A percentile compares a stretch with the other conserved stretches of the same genome.
These are phyloP conservation scores for Delonix regia DNA, from an alignment of 306 rosid genomes.

Conservation along the genomic window DNA sequence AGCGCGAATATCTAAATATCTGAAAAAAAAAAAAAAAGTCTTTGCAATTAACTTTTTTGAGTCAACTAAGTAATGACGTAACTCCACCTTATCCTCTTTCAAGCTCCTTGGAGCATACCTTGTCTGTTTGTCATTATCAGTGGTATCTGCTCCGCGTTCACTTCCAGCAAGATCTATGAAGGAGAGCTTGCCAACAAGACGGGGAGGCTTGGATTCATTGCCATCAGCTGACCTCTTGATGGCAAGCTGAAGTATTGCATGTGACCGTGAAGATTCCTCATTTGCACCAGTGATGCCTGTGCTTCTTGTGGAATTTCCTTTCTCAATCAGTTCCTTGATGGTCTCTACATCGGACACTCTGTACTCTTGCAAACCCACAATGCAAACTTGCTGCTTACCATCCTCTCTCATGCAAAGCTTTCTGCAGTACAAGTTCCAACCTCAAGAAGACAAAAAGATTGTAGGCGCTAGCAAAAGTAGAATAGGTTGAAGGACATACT, in stretches of 20 bases:
- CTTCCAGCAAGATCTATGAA: conserved; percentile 99
- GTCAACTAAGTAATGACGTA: conserved; percentile 3
- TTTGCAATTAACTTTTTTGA: neutral
- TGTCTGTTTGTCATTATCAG: conserved; percentile 96
- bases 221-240: conserved; percentile 84
- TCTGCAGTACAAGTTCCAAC: conserved; percentile 52
- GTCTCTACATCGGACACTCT: conserved; percentile 92
- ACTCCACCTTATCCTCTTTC: conserved; percentile 26
- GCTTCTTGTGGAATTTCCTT: conserved; percentile 89
- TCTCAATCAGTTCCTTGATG: conserved; percentile 93
- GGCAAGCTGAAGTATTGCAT: conserved; percentile 98
- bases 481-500: conserved; percentile 56
- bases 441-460: conserved; percentile 30
- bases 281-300: conserved; percentile 99
- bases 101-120: conserved; percentile 54
- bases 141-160: conserved; percentile 99
- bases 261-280: conserved; percentile 98
- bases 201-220: conserved; percentile 90
- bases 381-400: conserved; percentile 96
- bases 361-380: conserved; percentile 97
- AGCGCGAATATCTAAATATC: neutral
- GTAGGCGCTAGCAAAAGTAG: conserved; percentile 1
- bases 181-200: conserved; percentile 90
- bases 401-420: conserved; percentile 99
- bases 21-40: neutral